Evolutionary conservation across 2,329 filamentous ascomycete species (phyloP).

Genomic region (Zymoseptoria passerinii): DNA sequence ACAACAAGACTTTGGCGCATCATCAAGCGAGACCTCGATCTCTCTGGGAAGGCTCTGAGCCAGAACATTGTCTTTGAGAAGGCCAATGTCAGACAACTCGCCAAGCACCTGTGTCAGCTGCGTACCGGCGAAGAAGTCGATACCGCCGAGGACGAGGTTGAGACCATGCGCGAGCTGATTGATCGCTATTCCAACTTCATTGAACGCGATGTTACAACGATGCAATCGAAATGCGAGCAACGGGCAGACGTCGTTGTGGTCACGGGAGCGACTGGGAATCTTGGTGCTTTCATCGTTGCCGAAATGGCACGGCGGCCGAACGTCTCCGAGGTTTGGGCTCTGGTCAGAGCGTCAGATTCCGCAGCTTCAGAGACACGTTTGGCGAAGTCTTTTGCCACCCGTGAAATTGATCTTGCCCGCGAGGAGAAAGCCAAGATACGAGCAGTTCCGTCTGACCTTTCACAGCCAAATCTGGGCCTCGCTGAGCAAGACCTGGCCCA

Average conservation of each 20-base stretch:
- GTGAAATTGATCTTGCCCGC: conserved; percentile 31
- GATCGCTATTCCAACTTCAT: conserved; percentile 36
- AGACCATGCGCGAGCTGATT: conserved; percentile 42
- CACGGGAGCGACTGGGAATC: conserved; percentile 58
- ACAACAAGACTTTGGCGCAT: conserved; percentile 22
- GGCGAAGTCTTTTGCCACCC: conserved; percentile 27
- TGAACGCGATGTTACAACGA: conserved; percentile 14
- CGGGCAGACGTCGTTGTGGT: conserved; percentile 34
- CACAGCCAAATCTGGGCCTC: conserved; percentile 22
- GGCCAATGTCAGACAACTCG: conserved; percentile 41
- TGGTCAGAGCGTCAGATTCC: conserved; percentile 41
- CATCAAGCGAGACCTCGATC: conserved; percentile 15
- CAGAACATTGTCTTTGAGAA: conserved; percentile 54
- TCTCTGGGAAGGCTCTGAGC: conserved; percentile 19
- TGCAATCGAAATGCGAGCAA: conserved; percentile 2
- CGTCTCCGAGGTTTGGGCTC: conserved; percentile 41
- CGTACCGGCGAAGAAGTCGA: conserved; percentile 31
- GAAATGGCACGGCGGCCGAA: conserved; percentile 25
- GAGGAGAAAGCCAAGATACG: conserved; percentile 14
- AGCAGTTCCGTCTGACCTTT: conserved; percentile 24
- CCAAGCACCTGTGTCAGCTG: conserved; percentile 38
- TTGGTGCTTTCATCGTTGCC: conserved; percentile 51
- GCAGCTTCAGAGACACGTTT: conserved; percentile 30
- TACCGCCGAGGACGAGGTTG: conserved; percentile 29
- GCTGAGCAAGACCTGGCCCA: conserved; percentile 12